These are phyloP conservation scores for Begonia fuchsioides DNA, from an alignment of 306 rosid species.

Conservation along the genomic window DNA sequence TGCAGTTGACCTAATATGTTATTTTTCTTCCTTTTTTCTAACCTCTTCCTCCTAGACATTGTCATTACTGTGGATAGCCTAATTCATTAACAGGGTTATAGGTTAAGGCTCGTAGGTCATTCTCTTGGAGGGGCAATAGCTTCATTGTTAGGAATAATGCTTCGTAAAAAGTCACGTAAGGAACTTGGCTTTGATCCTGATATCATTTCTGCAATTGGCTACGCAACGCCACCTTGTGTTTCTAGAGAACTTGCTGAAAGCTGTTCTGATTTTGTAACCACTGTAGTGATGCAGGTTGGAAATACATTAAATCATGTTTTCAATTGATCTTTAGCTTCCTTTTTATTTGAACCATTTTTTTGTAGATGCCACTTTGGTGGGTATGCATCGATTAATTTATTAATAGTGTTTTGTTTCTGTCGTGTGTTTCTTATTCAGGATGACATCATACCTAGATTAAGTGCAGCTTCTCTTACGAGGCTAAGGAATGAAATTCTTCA, in stretches of 20 bases:
- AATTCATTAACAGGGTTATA: slow-evolving; percentile 77
- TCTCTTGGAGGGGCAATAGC: slow-evolving; percentile 97
- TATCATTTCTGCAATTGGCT: slow-evolving; percentile 72
- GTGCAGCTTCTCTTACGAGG: slow-evolving; percentile 66
- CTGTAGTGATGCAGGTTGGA: slow-evolving; percentile 89
- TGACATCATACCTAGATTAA: slow-evolving; percentile 74
- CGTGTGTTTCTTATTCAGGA: slow-evolving; percentile 40
- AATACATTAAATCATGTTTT: slow-evolving; percentile 13
- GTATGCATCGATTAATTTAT: slow-evolving; percentile 6
- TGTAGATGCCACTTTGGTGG: background rate
- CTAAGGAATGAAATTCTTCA: slow-evolving; percentile 86
- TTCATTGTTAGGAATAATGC: slow-evolving; percentile 77
- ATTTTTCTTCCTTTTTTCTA: slow-evolving; percentile 4
- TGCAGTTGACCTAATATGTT: no score
- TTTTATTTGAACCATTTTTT: background rate
- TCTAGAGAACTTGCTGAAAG: slow-evolving; percentile 76
- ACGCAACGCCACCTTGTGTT: slow-evolving; percentile 83
- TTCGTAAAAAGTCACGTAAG: slow-evolving; percentile 52
- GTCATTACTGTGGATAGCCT: slow-evolving; percentile 19
- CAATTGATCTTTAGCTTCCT: slow-evolving; percentile 1
- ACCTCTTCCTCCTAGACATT: background rate
- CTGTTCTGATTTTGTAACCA: slow-evolving; percentile 66
- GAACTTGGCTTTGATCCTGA: slow-evolving; percentile 88
- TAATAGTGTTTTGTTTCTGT: slow-evolving; percentile 8
- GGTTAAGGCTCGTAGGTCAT: slow-evolving; percentile 93